A percentile compares a stretch with the other conserved stretches of the same genome.
Conservation (phyloP, 805 yeast species). For the Wickerhamiella musiphila region DNA sequence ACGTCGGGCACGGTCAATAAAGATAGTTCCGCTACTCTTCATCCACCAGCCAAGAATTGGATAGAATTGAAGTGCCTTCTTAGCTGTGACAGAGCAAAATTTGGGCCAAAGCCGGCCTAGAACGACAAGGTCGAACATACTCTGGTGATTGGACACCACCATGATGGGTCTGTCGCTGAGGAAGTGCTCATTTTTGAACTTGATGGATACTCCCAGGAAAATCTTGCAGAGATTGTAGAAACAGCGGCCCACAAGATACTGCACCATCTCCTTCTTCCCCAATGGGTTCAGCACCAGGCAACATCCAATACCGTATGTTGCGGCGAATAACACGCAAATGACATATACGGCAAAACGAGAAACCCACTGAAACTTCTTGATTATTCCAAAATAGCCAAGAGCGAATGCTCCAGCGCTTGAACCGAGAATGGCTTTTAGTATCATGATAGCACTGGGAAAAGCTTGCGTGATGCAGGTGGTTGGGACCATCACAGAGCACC, state of each 20-base stretch:
- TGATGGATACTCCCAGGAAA: slow-evolving; percentile 52
- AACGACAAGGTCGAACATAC: slow-evolving; percentile 66
- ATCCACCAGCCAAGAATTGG: slow-evolving; percentile 97
- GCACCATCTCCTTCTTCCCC: slow-evolving; percentile 68
- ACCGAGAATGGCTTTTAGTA: slow-evolving; percentile 6
- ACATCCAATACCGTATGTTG: slow-evolving; percentile 26
- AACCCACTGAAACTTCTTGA: slow-evolving; percentile 21
- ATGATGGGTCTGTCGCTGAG: slow-evolving; percentile 46
- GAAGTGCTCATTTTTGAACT: slow-evolving; percentile 43
- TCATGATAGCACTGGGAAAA: no score
- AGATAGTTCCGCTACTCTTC: slow-evolving; percentile 78
- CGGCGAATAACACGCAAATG: slow-evolving; percentile 18
- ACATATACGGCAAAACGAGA: slow-evolving; percentile 19
- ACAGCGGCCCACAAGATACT: slow-evolving; percentile 77
- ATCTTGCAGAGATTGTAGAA: slow-evolving; percentile 47
- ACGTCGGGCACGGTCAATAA: slow-evolving; percentile 67
- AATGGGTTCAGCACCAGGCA: slow-evolving; percentile 47
- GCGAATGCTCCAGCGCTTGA: slow-evolving; percentile 10
- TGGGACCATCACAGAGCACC: no score
- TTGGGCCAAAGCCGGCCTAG: slow-evolving; percentile 75
- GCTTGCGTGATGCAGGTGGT: no score
- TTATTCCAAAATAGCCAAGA: slow-evolving; percentile 20
- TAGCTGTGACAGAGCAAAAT: slow-evolving; percentile 84
- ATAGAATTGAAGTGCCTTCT: slow-evolving; percentile 60
- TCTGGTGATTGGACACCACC: slow-evolving; percentile 76